These are phyloP conservation scores for Fusarium siculi DNA, from an alignment of 2,329 filamentous ascomycete species.

Conservation along the genomic window DNA sequence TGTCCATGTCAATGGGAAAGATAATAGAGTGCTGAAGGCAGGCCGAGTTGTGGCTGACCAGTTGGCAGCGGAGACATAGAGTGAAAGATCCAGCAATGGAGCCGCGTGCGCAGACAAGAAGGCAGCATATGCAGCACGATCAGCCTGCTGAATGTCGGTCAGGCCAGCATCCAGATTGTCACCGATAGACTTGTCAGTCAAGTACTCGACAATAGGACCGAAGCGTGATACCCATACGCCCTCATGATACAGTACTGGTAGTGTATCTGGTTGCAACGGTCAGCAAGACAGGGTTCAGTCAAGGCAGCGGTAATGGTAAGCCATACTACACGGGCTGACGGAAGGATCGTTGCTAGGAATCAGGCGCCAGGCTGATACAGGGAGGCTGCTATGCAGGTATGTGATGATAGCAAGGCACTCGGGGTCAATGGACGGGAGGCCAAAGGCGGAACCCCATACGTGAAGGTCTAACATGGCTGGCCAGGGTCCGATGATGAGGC, in stretches of 20 bases:
- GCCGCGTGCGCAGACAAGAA: constrained; percentile 81
- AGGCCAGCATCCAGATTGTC: constrained; percentile 54
- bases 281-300: constrained; percentile 34
- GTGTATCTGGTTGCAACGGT: constrained; percentile 55
- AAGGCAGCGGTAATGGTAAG: constrained; percentile 8
- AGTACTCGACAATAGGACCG: constrained; percentile 67
- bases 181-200: constrained; percentile 54
- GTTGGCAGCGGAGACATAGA: constrained; percentile 91
- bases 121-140: constrained; percentile 66
- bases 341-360: constrained; percentile 79
- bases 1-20: constrained; percentile 90
- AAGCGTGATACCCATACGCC: constrained; percentile 69
- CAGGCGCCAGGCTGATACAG: constrained; percentile 72
- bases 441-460: constrained; percentile 90
- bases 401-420: constrained; percentile 88
- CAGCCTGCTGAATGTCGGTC: constrained; percentile 55
- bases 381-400: constrained; percentile 74
- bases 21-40: constrained; percentile 81
- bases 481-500: constrained; percentile 6
- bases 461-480: constrained; percentile 71
- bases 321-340: constrained; percentile 76
- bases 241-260: constrained; percentile 65
- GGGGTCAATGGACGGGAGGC: constrained; percentile 88
- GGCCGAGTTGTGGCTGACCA: constrained; percentile 82
- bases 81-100: constrained; percentile 82